These are phyloP conservation scores for Cladosporium cucumerinum DNA, from an alignment of 2,329 filamentous ascomycete species.

Conservation along the genomic window DNA sequence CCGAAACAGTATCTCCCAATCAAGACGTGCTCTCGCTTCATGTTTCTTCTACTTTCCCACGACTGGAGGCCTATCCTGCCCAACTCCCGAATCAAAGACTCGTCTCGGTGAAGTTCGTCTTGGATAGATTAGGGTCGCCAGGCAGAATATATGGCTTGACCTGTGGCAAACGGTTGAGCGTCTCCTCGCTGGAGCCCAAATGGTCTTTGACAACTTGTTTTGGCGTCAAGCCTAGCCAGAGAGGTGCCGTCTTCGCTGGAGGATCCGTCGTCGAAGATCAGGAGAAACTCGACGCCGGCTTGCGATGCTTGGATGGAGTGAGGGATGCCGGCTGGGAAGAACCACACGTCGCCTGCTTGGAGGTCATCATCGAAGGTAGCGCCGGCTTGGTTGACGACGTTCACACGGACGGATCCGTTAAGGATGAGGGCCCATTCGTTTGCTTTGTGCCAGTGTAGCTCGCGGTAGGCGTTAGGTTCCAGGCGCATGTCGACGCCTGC, in stretches of 20 bases:
- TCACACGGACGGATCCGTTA: constrained; percentile 31
- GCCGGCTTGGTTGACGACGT: constrained; percentile 33
- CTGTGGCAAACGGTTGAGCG: constrained; percentile 35
- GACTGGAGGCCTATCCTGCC: too few relatives aligned
- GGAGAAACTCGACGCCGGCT: constrained; percentile 56
- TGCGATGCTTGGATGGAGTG: constrained; percentile 42
- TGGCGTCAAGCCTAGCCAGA: constrained; percentile 54
- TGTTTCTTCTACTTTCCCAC: too few relatives aligned
- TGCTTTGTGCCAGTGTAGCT: constrained; percentile 36
- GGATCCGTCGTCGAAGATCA: constrained; percentile 58
- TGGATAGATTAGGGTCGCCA: constrained; percentile 36
- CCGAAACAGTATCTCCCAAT: neutral
- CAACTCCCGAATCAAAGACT: too few relatives aligned
- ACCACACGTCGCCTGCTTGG: constrained; percentile 28
- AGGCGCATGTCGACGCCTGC: constrained; percentile 44
- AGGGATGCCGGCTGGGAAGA: constrained; percentile 29
- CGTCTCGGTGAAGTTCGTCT: constrained; percentile 36
- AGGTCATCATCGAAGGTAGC: constrained; percentile 34
- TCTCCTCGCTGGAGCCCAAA: constrained; percentile 32
- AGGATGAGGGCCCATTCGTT: constrained; percentile 34
- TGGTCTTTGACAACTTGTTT: constrained; percentile 39
- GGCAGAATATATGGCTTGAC: constrained; percentile 40
- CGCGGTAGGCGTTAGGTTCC: constrained; percentile 32
- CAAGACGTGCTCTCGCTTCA: too few relatives aligned
- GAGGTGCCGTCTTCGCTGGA: constrained; percentile 61